These are phyloP conservation scores for Sistotremastrum niveocremeum DNA, from an alignment of 768 basidiomycete genomes.

Conservation along the genomic window DNA sequence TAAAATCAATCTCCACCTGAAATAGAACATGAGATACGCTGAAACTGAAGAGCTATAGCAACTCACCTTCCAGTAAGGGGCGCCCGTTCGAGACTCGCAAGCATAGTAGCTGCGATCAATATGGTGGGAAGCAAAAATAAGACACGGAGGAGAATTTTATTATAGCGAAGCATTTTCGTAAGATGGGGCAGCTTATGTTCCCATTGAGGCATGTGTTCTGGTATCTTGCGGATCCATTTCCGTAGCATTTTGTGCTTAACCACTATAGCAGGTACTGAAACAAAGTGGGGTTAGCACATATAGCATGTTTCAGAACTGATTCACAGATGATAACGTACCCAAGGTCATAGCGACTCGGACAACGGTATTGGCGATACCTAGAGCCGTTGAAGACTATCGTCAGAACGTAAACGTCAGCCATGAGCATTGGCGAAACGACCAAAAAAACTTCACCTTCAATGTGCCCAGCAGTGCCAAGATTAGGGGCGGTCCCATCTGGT, in stretches of 20 bases:
- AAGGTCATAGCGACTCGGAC: conserved; percentile 64
- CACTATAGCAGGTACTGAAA: conserved; percentile 27
- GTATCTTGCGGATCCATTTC: conserved; percentile 29
- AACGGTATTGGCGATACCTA: conserved; percentile 57
- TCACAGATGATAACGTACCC: conserved; percentile 1
- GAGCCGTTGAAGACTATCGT: conserved; percentile 52
- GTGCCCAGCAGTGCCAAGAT: background rate
- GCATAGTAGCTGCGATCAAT: conserved; percentile 53
- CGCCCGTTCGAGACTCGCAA: conserved; percentile 64
- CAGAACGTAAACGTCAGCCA: conserved; percentile 2
- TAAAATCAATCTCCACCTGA: conserved; percentile 75
- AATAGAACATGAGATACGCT: background rate
- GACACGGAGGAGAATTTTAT: conserved; percentile 36
- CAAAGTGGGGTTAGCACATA: no score
- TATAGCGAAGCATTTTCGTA: background rate
- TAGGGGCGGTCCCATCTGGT: no score
- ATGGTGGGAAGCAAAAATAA: conserved; percentile 47
- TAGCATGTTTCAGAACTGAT: no score
- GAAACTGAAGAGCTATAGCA: background rate
- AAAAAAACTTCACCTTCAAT: background rate
- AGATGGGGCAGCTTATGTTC: background rate
- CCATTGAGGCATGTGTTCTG: conserved; percentile 1
- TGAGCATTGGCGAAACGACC: background rate
- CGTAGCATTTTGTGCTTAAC: conserved; percentile 37
- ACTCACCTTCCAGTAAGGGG: conserved; percentile 77